Base-by-base conservation (phyloP, 192 early-diverging fungal species). In the Linnemannia elongata region DNA sequence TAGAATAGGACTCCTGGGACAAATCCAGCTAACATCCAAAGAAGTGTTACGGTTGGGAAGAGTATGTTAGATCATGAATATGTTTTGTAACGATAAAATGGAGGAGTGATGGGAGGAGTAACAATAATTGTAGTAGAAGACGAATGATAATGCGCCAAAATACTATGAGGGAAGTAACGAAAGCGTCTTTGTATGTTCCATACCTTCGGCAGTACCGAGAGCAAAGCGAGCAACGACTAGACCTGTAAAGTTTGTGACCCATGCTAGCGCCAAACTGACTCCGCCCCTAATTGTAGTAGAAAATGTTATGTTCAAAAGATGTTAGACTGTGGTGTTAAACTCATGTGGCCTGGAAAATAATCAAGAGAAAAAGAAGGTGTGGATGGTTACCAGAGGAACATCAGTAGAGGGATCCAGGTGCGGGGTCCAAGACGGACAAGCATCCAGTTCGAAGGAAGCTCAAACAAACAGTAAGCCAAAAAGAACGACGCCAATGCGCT, bases 391-490 rank as follows among this genome's bases (percentile, higher is more conserved):
- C 94, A 95, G 57, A 92, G 69, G n/a, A 94, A 33, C 93, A 93
- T 94, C 15, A 94, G 91, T 0, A 92, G 77, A 30, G 91, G 92
- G 35, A 95, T 88, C 91, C 95, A 94, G 3, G 89, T 72, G 3
- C 91, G 41, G 18, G 96, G 91, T n/a, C 90, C 90, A 54, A 94
- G 82, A 8, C 89, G 91, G 27, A 94, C 95, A 71, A 96, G 81
- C 22, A 96, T 85, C 71, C 95, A 89, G 90, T 96, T 97, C 60
- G 94, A 94, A 8, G 96, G 96, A 12, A 97, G 89, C 85, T 97
- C 95, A 75, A 94, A 96, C 44, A 96, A 71, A 57, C 94, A 93
- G 88, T 96, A 94, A 7, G 86, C 89, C 75, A 91, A 75, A 44
- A 89, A 91, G 88, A 92, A 92, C 1, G 74, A 35, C n/a, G 72